Evolutionary conservation across 2,329 filamentous ascomycete species (phyloP), one percentile per base, ranked within the genome.

Genomic region (Stagonosporopsis tanaceti): DNA sequence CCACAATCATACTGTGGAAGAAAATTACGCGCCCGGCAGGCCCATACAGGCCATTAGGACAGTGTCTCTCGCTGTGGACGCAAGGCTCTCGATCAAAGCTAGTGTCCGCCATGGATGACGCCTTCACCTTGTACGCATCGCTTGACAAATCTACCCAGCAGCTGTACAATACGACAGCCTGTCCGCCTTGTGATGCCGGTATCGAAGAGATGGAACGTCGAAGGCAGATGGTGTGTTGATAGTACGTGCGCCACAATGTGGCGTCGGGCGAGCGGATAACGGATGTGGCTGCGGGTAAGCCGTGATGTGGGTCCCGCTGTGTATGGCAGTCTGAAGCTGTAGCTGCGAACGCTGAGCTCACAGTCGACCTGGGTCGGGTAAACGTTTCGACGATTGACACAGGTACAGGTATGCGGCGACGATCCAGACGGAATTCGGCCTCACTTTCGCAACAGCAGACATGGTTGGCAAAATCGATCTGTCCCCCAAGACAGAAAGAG

Each of bases 231-330:
- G 14, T 39, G 3, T 15, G 11, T 24, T 39, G 6, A 39, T 20
- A 6, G 2, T 5, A 6, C 3, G 8, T 20, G 30, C 39, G 38
- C 42, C 45, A 44, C 40, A 15, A 6, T 38, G 47, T 52, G 47
- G 52, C 52, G 46, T 20, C 52, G 52, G 46, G 9, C 45, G 15
- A 55, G 32, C 52, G 52, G 52, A 54, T 35, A n/a, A 9, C 17
- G 14, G 15, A 17, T 40, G 52, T 55, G 52, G 52, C 52, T 55
- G 39, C 52, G 46, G 52, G 40, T 50, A 55, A 45, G 11, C 6
- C 25, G 40, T 41, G 6, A 8, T 15, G n/a, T 20, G 24, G 27
- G 17, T 22, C 30, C 6, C 6, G n/a, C 5, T 14, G 4, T 25
- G 32, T 34, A 34, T 34, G 32, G 15, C 1, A 9, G 17, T 39